Evolutionary conservation across 352 stramenopile genomes (phyloP).

Genomic region (Aphanomyces invadans): DNA sequence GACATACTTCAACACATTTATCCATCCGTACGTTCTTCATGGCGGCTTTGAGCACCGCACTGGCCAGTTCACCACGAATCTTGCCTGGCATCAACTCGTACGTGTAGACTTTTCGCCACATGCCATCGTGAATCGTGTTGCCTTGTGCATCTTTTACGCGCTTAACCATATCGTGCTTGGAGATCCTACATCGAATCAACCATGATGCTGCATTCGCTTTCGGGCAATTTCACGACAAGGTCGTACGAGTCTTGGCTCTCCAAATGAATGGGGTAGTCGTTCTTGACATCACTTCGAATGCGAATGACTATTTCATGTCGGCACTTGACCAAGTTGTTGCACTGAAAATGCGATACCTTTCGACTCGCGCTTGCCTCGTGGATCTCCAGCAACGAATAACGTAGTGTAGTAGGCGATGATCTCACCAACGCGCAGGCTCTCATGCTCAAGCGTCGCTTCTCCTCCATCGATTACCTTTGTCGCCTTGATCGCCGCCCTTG

Average conservation of each 20-base stretch:
- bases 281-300: constrained; percentile 10
- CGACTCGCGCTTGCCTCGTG: constrained; percentile 3
- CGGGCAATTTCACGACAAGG: too few species aligned
- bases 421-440: constrained; percentile 9
- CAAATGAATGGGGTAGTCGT: constrained; percentile 10
- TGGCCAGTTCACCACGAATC: background rate
- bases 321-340: background rate
- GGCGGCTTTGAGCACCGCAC: constrained; percentile 1
- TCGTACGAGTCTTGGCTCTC: constrained; percentile 16
- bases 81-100: constrained; percentile 14
- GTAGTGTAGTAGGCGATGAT: constrained; percentile 16
- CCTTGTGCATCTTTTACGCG: constrained; percentile 5
- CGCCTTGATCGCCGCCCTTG: background rate
- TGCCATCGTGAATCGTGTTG: background rate
- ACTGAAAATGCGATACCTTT: background rate
- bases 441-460: background rate
- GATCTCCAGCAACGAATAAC: constrained; percentile 12
- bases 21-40: constrained; percentile 24
- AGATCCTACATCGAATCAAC: background rate
- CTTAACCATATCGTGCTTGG: constrained; percentile 9
- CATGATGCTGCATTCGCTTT: too few species aligned
- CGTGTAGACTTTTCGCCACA: constrained; percentile 16
- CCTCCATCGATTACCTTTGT: background rate
- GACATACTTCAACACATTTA: too few species aligned
- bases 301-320: constrained; percentile 7